A percentile compares a stretch with the other conserved stretches of the same genome.
These are phyloP conservation scores for Xylaria palmicola DNA, from an alignment of 495 filamentous ascomycete genomes.

Conservation along the genomic window DNA sequence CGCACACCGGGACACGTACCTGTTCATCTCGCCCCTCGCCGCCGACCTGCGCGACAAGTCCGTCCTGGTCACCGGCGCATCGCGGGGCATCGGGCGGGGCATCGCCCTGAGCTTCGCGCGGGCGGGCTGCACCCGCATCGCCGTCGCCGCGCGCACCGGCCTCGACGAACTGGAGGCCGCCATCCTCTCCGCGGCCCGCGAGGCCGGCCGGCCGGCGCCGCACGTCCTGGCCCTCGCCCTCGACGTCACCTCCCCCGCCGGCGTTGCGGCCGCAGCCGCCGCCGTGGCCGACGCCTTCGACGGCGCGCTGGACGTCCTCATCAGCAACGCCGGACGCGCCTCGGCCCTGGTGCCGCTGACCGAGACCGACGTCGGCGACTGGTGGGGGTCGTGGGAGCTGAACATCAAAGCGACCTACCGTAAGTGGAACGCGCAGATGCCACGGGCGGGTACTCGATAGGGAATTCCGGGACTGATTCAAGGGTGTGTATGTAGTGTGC, in stretches of 20 bases:
- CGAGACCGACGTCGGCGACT: neutral
- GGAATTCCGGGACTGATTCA: no score
- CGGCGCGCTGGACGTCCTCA: conserved; percentile 7
- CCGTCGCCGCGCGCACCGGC: conserved; percentile 35
- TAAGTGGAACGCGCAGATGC: no score
- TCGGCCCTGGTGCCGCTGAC: neutral
- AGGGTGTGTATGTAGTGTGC: conserved; percentile 16
- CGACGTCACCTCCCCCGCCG: conserved; percentile 2
- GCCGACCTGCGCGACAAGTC: conserved; percentile 46
- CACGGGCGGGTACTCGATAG: no score
- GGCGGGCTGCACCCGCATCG: conserved; percentile 36
- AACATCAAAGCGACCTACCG: conserved; percentile 26
- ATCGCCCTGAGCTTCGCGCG: conserved; percentile 51
- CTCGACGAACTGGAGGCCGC: conserved; percentile 30
- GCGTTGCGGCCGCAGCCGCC: neutral
- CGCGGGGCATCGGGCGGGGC: conserved; percentile 64
- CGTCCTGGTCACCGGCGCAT: conserved; percentile 62
- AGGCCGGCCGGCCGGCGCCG: conserved; percentile 32
- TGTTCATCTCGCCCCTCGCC: conserved; percentile 22
- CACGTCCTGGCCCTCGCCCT: conserved; percentile 34
- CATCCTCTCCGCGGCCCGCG: conserved; percentile 19
- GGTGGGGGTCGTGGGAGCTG: conserved; percentile 7
- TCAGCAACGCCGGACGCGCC: conserved; percentile 7
- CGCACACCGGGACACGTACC: conserved; percentile 35
- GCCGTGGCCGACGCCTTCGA: neutral